Percentiles rank a stretch among this genome's conserved stretches.
Conservation (phyloP, 345 rosid species). For the Cardamine chenopodiifolia region DNA sequence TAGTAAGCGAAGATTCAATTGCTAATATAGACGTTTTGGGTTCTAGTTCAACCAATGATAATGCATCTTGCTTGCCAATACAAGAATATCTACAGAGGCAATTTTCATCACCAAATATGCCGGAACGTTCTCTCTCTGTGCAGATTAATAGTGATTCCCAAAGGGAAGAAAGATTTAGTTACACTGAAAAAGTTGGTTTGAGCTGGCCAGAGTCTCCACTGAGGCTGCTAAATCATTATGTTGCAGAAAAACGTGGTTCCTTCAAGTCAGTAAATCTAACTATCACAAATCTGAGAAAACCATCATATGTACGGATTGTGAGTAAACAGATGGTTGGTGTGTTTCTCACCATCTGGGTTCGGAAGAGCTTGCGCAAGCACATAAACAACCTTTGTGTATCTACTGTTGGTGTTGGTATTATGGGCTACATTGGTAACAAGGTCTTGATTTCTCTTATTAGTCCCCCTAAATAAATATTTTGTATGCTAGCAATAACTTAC, state of each 20-base stretch:
- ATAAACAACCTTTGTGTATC: slow-evolving; percentile 82
- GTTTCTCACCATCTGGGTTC: slow-evolving; percentile 87
- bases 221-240: slow-evolving; percentile 57
- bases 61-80: slow-evolving; percentile 37
- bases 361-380: slow-evolving; percentile 80
- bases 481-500: slow-evolving; percentile 6
- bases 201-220: slow-evolving; percentile 86
- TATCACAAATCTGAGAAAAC: slow-evolving; percentile 61
- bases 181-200: slow-evolving; percentile 66
- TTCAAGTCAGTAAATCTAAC: slow-evolving; percentile 57
- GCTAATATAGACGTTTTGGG: slow-evolving; percentile 17
- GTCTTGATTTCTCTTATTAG: slow-evolving; percentile 46
- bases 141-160: slow-evolving; percentile 50
- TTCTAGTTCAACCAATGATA: slow-evolving; percentile 30
- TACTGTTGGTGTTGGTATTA: slow-evolving; percentile 88
- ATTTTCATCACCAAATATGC: slow-evolving; percentile 60
- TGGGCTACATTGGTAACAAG: slow-evolving; percentile 99
- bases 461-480: background rate
- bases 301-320: slow-evolving; percentile 70
- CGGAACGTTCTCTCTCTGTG: slow-evolving; percentile 54
- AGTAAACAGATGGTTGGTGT: slow-evolving; percentile 98
- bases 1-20: slow-evolving; percentile 2
- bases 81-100: slow-evolving; percentile 54
- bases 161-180: slow-evolving; percentile 56
- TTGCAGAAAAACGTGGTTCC: slow-evolving; percentile 57